A percentile compares a stretch with the other conserved stretches of the same genome.
Conservation (phyloP, 2,329 filamentous ascomycete genomes). For the Tolypocladium sp. region DNA sequence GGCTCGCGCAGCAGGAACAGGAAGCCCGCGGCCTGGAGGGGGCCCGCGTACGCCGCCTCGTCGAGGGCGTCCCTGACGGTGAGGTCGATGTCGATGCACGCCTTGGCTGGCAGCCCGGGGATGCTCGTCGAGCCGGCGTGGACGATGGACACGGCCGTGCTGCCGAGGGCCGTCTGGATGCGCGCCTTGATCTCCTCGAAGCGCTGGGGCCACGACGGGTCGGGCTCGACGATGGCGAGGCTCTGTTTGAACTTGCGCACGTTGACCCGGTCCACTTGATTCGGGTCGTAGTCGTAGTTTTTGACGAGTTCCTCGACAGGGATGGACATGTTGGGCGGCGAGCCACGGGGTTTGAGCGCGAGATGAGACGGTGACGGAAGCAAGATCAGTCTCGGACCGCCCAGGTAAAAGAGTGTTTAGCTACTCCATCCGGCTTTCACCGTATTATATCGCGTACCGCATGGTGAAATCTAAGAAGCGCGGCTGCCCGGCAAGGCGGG, state of each 20-base stretch:
- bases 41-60: constrained; percentile 31
- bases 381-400: too few relatives aligned
- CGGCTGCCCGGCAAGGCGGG: too few relatives aligned
- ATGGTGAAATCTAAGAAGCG: too few relatives aligned
- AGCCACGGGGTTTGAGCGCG: too few relatives aligned
- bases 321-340: too few relatives aligned
- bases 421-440: too few relatives aligned
- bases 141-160: constrained; percentile 23
- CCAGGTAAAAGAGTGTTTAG: too few relatives aligned
- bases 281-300: too few relatives aligned
- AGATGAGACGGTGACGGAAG: too few relatives aligned
- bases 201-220: background rate
- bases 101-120: constrained; percentile 38
- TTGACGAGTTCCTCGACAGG: background rate
- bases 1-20: constrained; percentile 36
- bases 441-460: too few relatives aligned
- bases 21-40: constrained; percentile 34
- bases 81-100: constrained; percentile 43
- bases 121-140: constrained; percentile 46
- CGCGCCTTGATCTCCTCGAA: background rate
- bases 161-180: background rate
- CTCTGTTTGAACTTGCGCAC: background rate
- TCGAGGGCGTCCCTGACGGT: constrained; percentile 27
- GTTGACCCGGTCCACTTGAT: too few relatives aligned
- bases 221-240: background rate